Base-by-base conservation (phyloP, 495 filamentous ascomycete genomes). In the Podospora anserina region DNA sequence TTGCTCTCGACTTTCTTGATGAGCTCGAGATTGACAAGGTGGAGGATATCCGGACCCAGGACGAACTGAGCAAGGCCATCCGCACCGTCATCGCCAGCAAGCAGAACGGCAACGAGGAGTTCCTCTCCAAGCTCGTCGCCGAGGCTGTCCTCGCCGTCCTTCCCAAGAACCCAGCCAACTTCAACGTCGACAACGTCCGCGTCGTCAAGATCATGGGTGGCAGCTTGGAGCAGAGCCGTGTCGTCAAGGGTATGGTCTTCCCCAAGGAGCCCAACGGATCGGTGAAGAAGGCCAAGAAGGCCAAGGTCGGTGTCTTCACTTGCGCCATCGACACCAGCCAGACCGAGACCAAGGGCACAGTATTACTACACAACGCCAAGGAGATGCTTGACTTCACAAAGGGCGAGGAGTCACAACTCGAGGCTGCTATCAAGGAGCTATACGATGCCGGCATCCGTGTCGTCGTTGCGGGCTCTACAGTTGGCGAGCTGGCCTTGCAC, bases 151-250 rank as follows among this genome's bases (percentile, higher is more conserved):
- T 97, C 63, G 88, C 92, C 62, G 96, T 99, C 4, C 87, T 98
- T 60, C 96, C 96, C 68, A 98, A 97, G 84, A 96, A 98, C 82
- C 91, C 96, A n/a, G 78, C 84, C 77, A 97, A 97, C 83, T 99
- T 99, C 84, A 99, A 98, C 81, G 96, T 99, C 71, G 96, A 99
- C 84, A 99, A 98, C 77, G 89, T 99, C 71, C 92, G 96, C 62
- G 96, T 99, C 68, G 96, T 99, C 67, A 99, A 99, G 84, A 98
- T 99, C 72, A 97, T 99, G 96, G 96, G 96, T 70, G 95, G 96
- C 68, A 92, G 89, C 76, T 84, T 98, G 75, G 91, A 92, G 75
- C 94, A 98, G 80, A 95, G 91, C 75, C 88, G 88, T 69, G 95
- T 99, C 26, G 91, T 99, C 49, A 97, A 91, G 85, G 96, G 96